These are phyloP conservation scores for Noccaea caerulescens DNA, from an alignment of 345 rosid genomes.

Conservation along the genomic window DNA sequence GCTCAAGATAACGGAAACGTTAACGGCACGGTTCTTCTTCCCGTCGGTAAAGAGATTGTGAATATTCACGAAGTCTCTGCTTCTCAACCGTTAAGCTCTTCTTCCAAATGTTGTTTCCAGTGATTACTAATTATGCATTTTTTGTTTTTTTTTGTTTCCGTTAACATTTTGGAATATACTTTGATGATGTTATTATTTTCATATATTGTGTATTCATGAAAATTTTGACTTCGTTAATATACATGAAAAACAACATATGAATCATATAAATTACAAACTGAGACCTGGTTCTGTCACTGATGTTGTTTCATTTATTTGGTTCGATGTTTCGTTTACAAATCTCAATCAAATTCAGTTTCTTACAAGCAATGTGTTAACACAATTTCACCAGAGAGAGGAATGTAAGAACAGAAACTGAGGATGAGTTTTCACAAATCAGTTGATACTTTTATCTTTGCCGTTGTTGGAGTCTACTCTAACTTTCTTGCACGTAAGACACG, in stretches of 20 bases:
- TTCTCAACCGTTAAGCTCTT: conserved; percentile 53
- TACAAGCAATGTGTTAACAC: background rate
- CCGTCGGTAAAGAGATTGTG: conserved; percentile 58
- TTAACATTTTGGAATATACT: conserved; percentile 1
- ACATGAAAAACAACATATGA: background rate
- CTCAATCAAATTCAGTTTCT: conserved; percentile 17
- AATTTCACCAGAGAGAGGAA: conserved; percentile 7
- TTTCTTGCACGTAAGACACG: conserved; percentile 22
- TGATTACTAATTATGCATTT: conserved; percentile 23
- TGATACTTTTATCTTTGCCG: background rate
- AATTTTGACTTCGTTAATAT: conserved; percentile 20
- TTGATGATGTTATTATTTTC: background rate
- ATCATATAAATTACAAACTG: conserved; percentile 13
- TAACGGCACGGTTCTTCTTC: conserved; percentile 47
- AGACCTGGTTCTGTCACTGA: background rate
- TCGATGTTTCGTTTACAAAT: too few species aligned
- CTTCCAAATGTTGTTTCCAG: conserved; percentile 54
- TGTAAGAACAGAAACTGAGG: conserved; percentile 3
- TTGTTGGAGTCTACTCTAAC: conserved; percentile 34
- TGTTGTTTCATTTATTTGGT: background rate
- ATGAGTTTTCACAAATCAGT: conserved; percentile 14
- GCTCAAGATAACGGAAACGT: conserved; percentile 14
- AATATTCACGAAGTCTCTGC: conserved; percentile 68
- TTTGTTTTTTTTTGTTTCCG: conserved; percentile 1
- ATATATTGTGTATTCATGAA: background rate